These are phyloP conservation scores for Solanum hybrid DNA, from an alignment of 305 asterid species.

Conservation along the genomic window DNA sequence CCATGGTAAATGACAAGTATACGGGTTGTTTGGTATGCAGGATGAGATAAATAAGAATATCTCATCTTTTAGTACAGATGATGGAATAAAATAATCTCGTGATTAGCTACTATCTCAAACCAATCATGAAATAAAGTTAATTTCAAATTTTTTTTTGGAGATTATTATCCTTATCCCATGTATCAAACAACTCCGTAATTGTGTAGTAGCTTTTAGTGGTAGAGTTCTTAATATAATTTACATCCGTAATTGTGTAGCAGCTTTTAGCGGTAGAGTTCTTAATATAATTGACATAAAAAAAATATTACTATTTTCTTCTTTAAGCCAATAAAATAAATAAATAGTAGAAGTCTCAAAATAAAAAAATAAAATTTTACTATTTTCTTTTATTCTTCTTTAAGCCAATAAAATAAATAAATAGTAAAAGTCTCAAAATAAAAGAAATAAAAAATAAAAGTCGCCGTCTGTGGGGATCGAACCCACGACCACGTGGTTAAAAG, in stretches of 20 bases:
- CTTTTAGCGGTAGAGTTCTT: too few relatives aligned
- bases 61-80: neutral
- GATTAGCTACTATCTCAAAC: neutral
- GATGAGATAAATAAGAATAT: neutral
- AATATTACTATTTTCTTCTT: neutral
- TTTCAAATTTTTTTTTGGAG: neutral
- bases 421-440: too few relatives aligned
- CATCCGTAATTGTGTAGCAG: too few relatives aligned
- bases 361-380: too few relatives aligned
- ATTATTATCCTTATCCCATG: neutral
- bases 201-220: neutral
- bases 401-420: neutral
- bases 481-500: constrained; percentile 97
- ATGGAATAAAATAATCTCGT: neutral
- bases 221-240: neutral
- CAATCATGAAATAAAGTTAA: neutral
- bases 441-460: neutral
- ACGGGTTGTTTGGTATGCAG: neutral
- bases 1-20: neutral
- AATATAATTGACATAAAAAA: neutral
- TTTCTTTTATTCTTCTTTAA: neutral
- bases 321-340: neutral
- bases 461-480: constrained; percentile 89
- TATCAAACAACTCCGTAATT: neutral
- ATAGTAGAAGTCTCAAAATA: too few relatives aligned